These are phyloP conservation scores for Gentiana dahurica DNA, from an alignment of 257 asterid species.

Conservation along the genomic window DNA sequence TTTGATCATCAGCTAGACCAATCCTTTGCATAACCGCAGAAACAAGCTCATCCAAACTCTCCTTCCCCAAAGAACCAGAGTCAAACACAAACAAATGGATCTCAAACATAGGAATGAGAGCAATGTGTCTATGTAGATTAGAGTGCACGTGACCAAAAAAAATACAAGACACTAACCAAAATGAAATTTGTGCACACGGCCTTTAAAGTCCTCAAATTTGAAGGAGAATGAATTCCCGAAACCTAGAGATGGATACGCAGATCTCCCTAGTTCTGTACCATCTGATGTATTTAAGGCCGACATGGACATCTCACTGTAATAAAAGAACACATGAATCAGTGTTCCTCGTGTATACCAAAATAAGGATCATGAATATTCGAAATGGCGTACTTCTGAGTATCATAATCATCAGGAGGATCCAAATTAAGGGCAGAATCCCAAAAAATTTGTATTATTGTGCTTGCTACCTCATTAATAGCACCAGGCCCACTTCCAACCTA, in stretches of 20 bases:
- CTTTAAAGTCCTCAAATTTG: conserved; percentile 67
- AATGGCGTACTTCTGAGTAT: conserved; percentile 46
- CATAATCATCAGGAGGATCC: conserved; percentile 82
- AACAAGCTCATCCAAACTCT: too few species aligned
- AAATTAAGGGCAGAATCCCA: conserved; percentile 92
- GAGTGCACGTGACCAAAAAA: neutral
- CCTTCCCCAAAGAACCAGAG: too few species aligned
- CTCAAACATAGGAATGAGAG: too few species aligned
- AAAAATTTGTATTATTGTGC: conserved; percentile 86
- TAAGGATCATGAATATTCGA: neutral
- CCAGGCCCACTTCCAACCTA: conserved; percentile 82
- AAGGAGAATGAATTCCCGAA: conserved; percentile 69
- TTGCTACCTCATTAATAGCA: conserved; percentile 61
- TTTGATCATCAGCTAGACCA: too few species aligned
- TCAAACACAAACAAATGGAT: too few species aligned
- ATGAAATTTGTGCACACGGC: conserved; percentile 70
- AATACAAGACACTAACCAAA: conserved; percentile 45
- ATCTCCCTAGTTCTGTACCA: conserved; percentile 41
- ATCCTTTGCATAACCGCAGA: too few species aligned
- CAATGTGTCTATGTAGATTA: neutral
- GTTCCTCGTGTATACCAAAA: neutral
- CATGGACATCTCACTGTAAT: conserved; percentile 75
- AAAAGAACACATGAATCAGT: conserved; percentile 1
- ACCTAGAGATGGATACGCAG: conserved; percentile 65
- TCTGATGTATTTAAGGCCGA: conserved; percentile 56